Percentiles rank a stretch among this genome's conserved stretches.
These are phyloP conservation scores for Hyphopichia pseudoburtonii DNA, from an alignment of 1,139 yeast species.

Conservation along the genomic window DNA sequence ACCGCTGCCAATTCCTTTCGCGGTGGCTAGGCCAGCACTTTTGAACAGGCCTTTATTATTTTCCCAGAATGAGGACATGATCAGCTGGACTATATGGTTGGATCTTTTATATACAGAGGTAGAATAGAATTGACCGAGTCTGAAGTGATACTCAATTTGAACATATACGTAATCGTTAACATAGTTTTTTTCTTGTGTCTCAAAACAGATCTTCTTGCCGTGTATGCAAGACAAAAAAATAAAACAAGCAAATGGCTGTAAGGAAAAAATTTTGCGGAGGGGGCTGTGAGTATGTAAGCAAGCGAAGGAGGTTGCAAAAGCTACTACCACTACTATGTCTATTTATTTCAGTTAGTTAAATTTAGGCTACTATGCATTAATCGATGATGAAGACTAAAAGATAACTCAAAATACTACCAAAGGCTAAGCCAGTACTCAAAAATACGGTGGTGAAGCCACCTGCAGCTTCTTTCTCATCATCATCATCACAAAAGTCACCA, in stretches of 20 bases:
- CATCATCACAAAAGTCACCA: slow-evolving; percentile 55
- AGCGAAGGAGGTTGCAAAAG: too few relatives aligned
- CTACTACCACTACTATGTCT: too few relatives aligned
- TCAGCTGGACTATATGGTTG: not conserved
- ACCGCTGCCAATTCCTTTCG: slow-evolving; percentile 51
- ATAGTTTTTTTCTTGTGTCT: too few relatives aligned
- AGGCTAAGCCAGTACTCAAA: slow-evolving; percentile 70
- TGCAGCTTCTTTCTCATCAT: slow-evolving; percentile 82
- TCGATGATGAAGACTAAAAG: slow-evolving; percentile 46
- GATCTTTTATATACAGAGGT: too few relatives aligned
- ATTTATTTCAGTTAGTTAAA: too few relatives aligned
- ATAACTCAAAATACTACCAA: slow-evolving; percentile 77
- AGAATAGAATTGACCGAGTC: too few relatives aligned
- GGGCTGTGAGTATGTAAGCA: too few relatives aligned
- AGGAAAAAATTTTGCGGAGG: not conserved
- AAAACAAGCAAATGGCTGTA: not conserved
- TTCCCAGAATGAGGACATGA: slow-evolving; percentile 47
- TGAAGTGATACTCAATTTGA: too few relatives aligned
- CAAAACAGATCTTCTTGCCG: too few relatives aligned
- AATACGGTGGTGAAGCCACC: slow-evolving; percentile 88
- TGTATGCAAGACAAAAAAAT: too few relatives aligned
- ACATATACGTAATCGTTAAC: too few relatives aligned
- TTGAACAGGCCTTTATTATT: slow-evolving; percentile 51
- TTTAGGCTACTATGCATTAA: too few relatives aligned
- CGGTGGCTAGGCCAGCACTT: slow-evolving; percentile 46